Evolutionary conservation across 2,329 filamentous ascomycete genomes (phyloP).

Genomic region (Cladophialophora psammophila): DNA sequence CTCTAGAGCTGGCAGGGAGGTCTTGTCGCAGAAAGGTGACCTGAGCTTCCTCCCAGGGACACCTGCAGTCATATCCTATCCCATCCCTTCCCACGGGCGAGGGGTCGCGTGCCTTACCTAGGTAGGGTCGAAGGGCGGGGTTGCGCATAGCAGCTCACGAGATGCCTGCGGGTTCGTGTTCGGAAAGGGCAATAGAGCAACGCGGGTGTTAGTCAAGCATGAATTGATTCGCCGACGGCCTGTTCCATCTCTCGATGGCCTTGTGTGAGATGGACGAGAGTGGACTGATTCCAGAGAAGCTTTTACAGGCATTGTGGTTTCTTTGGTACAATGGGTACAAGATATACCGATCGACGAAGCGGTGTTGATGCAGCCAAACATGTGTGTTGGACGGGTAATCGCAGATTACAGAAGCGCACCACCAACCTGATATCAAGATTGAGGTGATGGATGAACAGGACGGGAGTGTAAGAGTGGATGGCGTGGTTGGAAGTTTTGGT

Average conservation of each 20-base stretch:
- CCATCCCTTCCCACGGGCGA: slow-evolving; percentile 10
- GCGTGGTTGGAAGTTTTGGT: neutral
- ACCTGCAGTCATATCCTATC: slow-evolving; percentile 12
- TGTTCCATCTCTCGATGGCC: slow-evolving; percentile 18
- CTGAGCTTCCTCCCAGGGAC: neutral
- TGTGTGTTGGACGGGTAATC: neutral
- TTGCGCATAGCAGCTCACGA: slow-evolving; percentile 17
- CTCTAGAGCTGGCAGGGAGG: neutral
- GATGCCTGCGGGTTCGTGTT: slow-evolving; percentile 4
- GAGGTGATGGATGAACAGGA: neutral
- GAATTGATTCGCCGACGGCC: slow-evolving; percentile 17
- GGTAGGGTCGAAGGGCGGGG: slow-evolving; percentile 16
- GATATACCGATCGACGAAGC: neutral
- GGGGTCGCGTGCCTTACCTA: slow-evolving; percentile 25
- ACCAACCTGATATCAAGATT: neutral
- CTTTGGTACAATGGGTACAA: neutral
- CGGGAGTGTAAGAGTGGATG: neutral
- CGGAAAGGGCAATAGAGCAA: slow-evolving; percentile 19
- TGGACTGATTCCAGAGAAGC: neutral
- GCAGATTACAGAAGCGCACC: neutral
- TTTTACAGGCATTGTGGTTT: neutral
- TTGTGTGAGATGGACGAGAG: neutral
- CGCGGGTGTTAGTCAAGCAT: slow-evolving; percentile 15
- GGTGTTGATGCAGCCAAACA: neutral
- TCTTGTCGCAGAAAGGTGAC: neutral